phyloP scores from a whole-genome alignment of 2,329 filamentous ascomycete genomes.

The Ophiognomonia clavigignenti-juglandacearum region DNA sequence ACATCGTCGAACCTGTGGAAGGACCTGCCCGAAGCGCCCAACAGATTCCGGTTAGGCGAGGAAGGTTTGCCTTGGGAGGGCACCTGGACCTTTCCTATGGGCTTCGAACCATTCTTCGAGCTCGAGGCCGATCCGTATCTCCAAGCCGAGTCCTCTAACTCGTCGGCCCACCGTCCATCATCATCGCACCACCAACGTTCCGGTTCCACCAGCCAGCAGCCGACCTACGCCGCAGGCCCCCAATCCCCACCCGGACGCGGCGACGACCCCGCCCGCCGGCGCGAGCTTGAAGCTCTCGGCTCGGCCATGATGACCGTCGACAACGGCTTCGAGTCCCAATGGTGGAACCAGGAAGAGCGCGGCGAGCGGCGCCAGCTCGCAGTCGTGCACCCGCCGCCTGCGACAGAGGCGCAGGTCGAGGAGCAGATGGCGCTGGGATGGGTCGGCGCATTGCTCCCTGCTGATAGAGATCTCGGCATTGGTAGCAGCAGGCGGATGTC shows the following conservation, averaged over 20 bases:
- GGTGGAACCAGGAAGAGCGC: slow-evolving; percentile 47
- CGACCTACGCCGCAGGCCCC: slow-evolving; percentile 15
- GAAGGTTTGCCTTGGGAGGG: slow-evolving; percentile 42
- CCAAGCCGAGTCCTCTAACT: slow-evolving; percentile 16
- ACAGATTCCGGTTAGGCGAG: slow-evolving; percentile 39
- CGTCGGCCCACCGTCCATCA: slow-evolving; percentile 1
- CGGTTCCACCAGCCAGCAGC: not conserved
- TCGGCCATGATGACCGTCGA: slow-evolving; percentile 52
- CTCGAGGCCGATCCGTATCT: slow-evolving; percentile 24
- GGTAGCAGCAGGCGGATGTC: slow-evolving; percentile 21
- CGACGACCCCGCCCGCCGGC: slow-evolving; percentile 29
- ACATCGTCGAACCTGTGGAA: slow-evolving; percentile 31
- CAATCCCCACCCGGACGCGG: slow-evolving; percentile 20
- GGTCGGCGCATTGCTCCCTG: slow-evolving; percentile 20
- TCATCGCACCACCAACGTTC: not conserved
- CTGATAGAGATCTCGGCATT: slow-evolving; percentile 1
- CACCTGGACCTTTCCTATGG: slow-evolving; percentile 30
- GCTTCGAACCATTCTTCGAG: slow-evolving; percentile 23
- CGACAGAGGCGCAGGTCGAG: slow-evolving; percentile 19
- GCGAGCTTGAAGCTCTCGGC: slow-evolving; percentile 44
- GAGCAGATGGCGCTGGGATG: slow-evolving; percentile 24
- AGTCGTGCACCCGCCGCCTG: slow-evolving; percentile 19
- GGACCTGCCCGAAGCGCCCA: slow-evolving; percentile 35
- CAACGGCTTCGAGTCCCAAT: slow-evolving; percentile 54
- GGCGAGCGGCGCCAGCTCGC: slow-evolving; percentile 25